A percentile compares a stretch with the other conserved stretches of the same genome.
Evolutionary conservation across 2,329 filamentous ascomycete species (phyloP).

Genomic region (Exophiala sideris): DNA sequence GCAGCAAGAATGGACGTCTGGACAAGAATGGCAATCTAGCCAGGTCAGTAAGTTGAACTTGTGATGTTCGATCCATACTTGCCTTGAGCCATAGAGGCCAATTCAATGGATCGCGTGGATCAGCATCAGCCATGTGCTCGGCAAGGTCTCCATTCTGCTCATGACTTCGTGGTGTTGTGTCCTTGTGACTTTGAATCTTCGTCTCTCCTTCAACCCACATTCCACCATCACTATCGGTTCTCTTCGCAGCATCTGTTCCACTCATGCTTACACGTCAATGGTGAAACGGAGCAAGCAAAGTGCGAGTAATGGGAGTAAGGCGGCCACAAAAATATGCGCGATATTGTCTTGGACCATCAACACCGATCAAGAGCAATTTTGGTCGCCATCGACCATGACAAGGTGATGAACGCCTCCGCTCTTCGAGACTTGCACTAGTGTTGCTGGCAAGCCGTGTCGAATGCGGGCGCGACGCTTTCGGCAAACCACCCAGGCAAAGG

Average conservation of each 20-base stretch:
- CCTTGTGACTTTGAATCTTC: neutral
- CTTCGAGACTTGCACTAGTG: too few species aligned
- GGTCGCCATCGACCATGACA: too few species aligned
- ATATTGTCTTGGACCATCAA: too few species aligned
- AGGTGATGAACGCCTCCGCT: too few species aligned
- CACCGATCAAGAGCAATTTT: too few species aligned
- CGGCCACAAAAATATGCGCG: too few species aligned
- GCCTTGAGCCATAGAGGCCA: conserved; percentile 30
- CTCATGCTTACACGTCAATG: conserved; percentile 31
- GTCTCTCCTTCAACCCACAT: neutral
- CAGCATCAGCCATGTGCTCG: conserved; percentile 18
- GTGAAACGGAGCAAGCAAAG: neutral
- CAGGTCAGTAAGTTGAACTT: conserved; percentile 23
- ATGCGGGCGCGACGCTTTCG: too few species aligned
- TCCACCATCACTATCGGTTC: conserved; percentile 42
- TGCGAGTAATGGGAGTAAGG: too few species aligned
- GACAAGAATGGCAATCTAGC: conserved; percentile 26
- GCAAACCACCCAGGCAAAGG: too few species aligned
- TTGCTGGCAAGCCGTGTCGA: too few species aligned
- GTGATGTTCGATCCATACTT: conserved; percentile 28
- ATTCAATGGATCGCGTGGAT: conserved; percentile 29
- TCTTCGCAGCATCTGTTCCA: conserved; percentile 39
- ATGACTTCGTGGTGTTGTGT: neutral
- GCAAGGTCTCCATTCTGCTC: neutral
- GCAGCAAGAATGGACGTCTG: conserved; percentile 31